Conservation (phyloP, 768 basidiomycete species). For the Pleurotus eryngii region DNA sequence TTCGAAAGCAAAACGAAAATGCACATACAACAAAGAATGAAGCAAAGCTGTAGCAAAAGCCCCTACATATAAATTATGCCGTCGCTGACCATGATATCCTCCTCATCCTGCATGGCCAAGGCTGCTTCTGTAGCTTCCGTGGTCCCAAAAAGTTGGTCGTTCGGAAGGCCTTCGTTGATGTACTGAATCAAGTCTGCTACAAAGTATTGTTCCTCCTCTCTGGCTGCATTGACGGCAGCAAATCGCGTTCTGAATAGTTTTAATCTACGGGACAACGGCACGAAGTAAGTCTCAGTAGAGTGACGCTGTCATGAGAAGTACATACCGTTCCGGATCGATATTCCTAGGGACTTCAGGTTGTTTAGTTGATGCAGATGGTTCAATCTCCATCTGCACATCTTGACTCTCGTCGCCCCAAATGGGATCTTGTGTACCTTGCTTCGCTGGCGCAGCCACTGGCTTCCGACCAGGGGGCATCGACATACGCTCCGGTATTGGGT, state of each 20-base stretch:
- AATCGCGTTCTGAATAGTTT: slow-evolving; percentile 79
- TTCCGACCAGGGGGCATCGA: slow-evolving; percentile 36
- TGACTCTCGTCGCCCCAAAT: slow-evolving; percentile 68
- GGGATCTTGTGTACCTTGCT: slow-evolving; percentile 39
- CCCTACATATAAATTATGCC: slow-evolving; percentile 85
- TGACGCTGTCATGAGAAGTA: slow-evolving; percentile 13
- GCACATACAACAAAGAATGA: neutral
- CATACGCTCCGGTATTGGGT: slow-evolving; percentile 42
- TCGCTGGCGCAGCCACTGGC: slow-evolving; percentile 20
- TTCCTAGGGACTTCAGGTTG: slow-evolving; percentile 37
- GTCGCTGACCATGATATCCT: slow-evolving; percentile 87
- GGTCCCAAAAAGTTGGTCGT: slow-evolving; percentile 71
- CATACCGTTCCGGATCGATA: slow-evolving; percentile 58
- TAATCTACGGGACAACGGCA: slow-evolving; percentile 42
- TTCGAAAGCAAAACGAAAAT: neutral
- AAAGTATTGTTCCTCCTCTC: slow-evolving; percentile 73
- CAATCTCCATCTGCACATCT: slow-evolving; percentile 60
- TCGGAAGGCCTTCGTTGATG: slow-evolving; percentile 74
- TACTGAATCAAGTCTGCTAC: slow-evolving; percentile 64
- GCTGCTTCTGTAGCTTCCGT: slow-evolving; percentile 75
- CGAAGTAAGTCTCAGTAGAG: slow-evolving; percentile 6
- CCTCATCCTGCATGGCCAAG: slow-evolving; percentile 69
- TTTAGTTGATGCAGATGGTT: slow-evolving; percentile 32
- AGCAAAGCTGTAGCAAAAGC: neutral
- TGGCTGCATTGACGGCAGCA: slow-evolving; percentile 65